These are phyloP conservation scores for Starmerella riodocensis DNA, from an alignment of 805 yeast species.

Conservation along the genomic window DNA sequence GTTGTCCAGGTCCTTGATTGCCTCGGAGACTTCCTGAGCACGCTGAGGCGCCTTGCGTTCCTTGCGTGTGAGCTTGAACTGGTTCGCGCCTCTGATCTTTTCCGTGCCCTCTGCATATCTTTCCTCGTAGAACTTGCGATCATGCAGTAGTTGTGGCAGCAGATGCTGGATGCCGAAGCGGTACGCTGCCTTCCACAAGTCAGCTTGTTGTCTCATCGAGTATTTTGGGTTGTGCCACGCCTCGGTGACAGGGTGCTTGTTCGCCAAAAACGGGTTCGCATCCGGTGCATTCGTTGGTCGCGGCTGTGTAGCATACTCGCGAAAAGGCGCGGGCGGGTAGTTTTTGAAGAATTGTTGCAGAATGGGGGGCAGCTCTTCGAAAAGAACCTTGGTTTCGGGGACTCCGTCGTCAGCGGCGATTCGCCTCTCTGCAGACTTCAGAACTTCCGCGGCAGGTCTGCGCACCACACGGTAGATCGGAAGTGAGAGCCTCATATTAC, in stretches of 20 bases:
- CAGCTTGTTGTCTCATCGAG: conserved; percentile 72
- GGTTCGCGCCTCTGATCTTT: conserved; percentile 63
- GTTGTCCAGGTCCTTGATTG: conserved; percentile 53
- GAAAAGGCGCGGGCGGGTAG: conserved; percentile 76
- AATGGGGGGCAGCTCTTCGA: conserved; percentile 51
- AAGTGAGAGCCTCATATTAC: conserved; percentile 25
- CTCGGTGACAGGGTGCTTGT: conserved; percentile 71
- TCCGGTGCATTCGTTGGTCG: conserved; percentile 50
- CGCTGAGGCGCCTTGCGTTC: conserved; percentile 49
- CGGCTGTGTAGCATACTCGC: conserved; percentile 50
- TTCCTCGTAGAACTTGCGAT: conserved; percentile 63
- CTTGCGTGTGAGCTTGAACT: conserved; percentile 70
- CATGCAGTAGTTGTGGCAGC: conserved; percentile 50
- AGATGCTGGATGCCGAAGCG: conserved; percentile 67
- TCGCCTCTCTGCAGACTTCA: conserved; percentile 24
- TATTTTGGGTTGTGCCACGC: conserved; percentile 62
- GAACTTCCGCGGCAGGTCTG: conserved; percentile 24
- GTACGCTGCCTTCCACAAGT: conserved; percentile 67
- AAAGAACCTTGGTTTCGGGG: conserved; percentile 25
- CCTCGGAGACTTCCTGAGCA: conserved; percentile 48
- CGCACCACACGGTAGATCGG: conserved; percentile 17
- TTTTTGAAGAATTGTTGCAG: conserved; percentile 62
- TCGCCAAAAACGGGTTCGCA: conserved; percentile 79
- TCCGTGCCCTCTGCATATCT: conserved; percentile 55
- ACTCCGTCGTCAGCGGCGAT: conserved; percentile 6